Base-by-base conservation (phyloP, 257 asterid genomes). In the Cinchona pubescens region DNA sequence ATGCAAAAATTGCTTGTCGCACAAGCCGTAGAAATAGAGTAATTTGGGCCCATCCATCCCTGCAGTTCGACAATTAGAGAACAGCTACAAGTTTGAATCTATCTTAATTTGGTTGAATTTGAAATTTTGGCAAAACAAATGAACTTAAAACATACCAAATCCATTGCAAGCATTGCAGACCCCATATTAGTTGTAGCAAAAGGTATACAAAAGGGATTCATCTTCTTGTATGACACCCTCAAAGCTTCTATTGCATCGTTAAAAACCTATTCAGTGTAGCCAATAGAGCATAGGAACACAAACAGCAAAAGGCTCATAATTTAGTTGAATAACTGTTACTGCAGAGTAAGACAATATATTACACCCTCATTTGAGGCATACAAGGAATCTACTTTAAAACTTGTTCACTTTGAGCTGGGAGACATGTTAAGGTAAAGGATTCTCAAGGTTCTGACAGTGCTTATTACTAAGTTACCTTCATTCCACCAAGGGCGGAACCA, bases 31-130 rank as follows among this genome's bases (percentile, higher is more conserved):
- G 98, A 93, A 84, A 93, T 93, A 51, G 98, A 93, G 85, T 93
- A 93, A 82, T 93, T 93, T 63, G 98, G 98, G 34, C 98, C 98
- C 98, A 93, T 93, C 98, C 98, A 94, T 61, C 98, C 98, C 98
- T 91, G 84, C 46, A 79, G 64, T 79, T 61, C 74, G 69, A 60
- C 49, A 38, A 55, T 82, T 76, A 81, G 63, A 69, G 64, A 76
- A 81, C 58, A 59, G 37, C 65, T 5, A 42, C 49, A 58, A 27
- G 71, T 68, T 77, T 63, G 16, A 1, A 18, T 49, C n/a, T 19
- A 51, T 51, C 59, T 51, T 51, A 19, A 19, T 51, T 51, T 51
- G 16, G 3, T 21, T 19, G 1, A 21, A 51, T 2, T 19, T 51
- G 59, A 19, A 19, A 51, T 19, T 19, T 51, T 51, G 27, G 27